Evolutionary conservation across 371 early-diverging fungal genomes (phyloP), one percentile per base, ranked within the genome.

Genomic region (Rhizomucor pusillus): DNA sequence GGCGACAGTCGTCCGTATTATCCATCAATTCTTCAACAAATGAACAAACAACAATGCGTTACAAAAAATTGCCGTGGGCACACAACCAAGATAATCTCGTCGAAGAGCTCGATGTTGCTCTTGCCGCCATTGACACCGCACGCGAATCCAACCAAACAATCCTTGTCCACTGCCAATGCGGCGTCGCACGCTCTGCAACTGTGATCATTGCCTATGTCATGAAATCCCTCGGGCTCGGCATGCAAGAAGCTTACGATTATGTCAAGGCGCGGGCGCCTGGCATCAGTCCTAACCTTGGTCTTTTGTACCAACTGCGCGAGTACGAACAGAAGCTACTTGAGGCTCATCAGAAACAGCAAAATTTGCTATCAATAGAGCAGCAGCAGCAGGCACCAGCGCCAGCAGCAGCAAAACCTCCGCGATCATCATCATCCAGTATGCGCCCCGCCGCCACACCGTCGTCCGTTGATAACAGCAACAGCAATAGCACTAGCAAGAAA

Each of bases 201-300:
- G 71, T 94, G 37, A 82, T 92, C 34, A 89, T 94, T 47, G 95
- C 93, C 3, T 94, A 92, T 65, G 82, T 91, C 53, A 94, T 94
- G 92, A 80, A 83, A 43, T 72, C 82, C 1, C 61, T 77, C 47
- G 56, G 65, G 1, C 55, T 88, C 66, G 73, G 77, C 2, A 69
- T 88, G 49, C 71, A 74, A 14, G 81, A 84, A n/a, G 93, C 94
- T 6, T 90, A 92, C 62, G 79, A 81, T 34, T 86, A 80, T 63
- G 93, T 94, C 35, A 88, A 90, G 66, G 50, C 65, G 29, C 60
- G 80, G 23, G 84, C 88, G 20, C 84, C 88, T 6, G 74, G 76
- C 53, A 88, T 94, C 47, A 84, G 79, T 25, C 96, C 96, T 20
- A 93, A 94, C 51, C 76, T 93, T 65, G 68, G 79, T 47, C 73